Evolutionary conservation across 2,329 filamentous ascomycete genomes (phyloP), one percentile per base, ranked within the genome.

Genomic region (Sporothrix dimorphospora): DNA sequence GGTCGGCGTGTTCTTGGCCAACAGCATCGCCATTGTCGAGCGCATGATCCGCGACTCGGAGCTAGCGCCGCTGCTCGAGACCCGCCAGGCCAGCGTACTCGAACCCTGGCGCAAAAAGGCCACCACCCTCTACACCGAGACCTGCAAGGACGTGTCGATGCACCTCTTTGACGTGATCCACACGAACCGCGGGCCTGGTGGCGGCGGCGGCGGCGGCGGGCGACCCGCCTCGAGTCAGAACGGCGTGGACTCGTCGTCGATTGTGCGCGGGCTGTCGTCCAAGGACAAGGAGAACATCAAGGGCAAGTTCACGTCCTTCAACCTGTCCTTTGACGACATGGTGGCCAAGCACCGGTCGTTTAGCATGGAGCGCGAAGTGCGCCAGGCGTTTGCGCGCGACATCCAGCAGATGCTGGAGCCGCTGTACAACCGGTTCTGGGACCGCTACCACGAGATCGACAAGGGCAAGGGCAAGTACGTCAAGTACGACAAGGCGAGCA

Each of bases 401-500:
- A 91, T 98, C 75, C 93, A 96, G 80, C 91, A 91, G 77, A 93
- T 97, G 83, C 91, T 99, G 71, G 95, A 98, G 82, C 94, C 95
- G 71, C 86, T 99, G 16, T 99, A 99, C 83, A 92, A 92, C 74
- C 88, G 96, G 61, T 99, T 99, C 82, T 98, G 94, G 90, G 96
- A 98, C 82, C 89, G 95, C 38, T 99, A 99, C 80, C 94, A 98
- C 80, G 96, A 98, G 82, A 90, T 98, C 75, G 95, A 98, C 82
- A 98, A 97, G 84, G 96, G 96, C 73, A 97, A 94, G 83, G 95
- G 95, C 76, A 99, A 99, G 82, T 97, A 98, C 81, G 94, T 97
- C 80, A 98, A 97, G 84, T 98, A 97, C 80, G 94, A 98, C 83
- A 98, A 98, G 85, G 86, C 86, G 53, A 88, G 90, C 65, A 91